phyloP scores from a whole-genome alignment of 2,329 filamentous ascomycete genomes.

The Colletotrichum spaethianum region DNA sequence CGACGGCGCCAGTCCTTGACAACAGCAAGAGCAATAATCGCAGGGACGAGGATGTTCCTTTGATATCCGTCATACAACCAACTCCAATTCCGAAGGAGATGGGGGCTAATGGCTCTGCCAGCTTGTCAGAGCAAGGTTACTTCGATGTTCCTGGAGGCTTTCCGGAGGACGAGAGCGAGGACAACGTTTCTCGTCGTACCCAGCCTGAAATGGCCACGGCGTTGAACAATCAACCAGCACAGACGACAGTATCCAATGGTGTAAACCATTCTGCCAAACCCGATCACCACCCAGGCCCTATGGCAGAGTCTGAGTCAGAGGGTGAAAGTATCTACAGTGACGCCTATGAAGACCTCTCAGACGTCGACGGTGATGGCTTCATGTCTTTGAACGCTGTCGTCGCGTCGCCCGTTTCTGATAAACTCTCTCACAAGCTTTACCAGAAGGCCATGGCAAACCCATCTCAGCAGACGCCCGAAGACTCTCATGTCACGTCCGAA shows the following conservation, averaged over 20 bases:
- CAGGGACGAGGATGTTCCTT: slow-evolving; percentile 51
- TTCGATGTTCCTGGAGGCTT: slow-evolving; percentile 74
- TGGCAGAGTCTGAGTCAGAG: slow-evolving; percentile 61
- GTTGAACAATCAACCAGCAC: not conserved
- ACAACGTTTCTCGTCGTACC: slow-evolving; percentile 41
- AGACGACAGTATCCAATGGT: not conserved
- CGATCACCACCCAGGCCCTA: slow-evolving; percentile 15
- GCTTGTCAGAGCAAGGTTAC: slow-evolving; percentile 44
- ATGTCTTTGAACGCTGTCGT: slow-evolving; percentile 79
- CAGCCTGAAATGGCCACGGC: not conserved
- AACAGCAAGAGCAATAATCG: not conserved
- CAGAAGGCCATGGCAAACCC: slow-evolving; percentile 29
- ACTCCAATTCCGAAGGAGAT: slow-evolving; percentile 53
- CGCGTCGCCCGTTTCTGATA: slow-evolving; percentile 44
- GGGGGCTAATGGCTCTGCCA: slow-evolving; percentile 1
- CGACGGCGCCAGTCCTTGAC: not conserved
- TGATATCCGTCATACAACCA: slow-evolving; percentile 61
- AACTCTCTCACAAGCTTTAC: slow-evolving; percentile 36
- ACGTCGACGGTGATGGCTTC: slow-evolving; percentile 77
- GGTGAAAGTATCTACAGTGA: slow-evolving; percentile 79
- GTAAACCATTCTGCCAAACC: slow-evolving; percentile 1
- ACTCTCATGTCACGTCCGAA: not conserved
- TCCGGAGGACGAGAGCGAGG: slow-evolving; percentile 57
- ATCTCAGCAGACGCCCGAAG: not conserved
- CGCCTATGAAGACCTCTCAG: slow-evolving; percentile 80